Conservation (phyloP, 208 protist species). For the Blastocrithidia nonstop region DNA sequence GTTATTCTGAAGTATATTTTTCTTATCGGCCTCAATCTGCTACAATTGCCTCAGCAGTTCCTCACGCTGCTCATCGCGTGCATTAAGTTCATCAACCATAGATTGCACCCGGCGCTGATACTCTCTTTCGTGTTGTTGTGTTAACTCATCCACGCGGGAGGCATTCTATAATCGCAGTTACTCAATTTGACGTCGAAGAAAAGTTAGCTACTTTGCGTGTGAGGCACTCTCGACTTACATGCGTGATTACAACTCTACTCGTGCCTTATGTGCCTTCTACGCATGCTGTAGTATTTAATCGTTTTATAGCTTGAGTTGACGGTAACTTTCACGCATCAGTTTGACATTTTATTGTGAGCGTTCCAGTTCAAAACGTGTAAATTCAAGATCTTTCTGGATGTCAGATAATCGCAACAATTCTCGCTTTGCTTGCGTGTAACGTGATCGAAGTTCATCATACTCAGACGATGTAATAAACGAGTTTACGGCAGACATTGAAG, state of each 20-base stretch:
- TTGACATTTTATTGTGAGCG: slow-evolving; percentile 50
- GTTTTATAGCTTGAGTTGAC: slow-evolving; percentile 22
- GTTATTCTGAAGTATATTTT: slow-evolving; percentile 9
- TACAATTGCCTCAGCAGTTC: slow-evolving; percentile 14
- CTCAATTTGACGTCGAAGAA: slow-evolving; percentile 49
- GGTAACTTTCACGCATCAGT: slow-evolving; percentile 24
- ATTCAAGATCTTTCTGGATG: slow-evolving; percentile 64
- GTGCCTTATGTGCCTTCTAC: slow-evolving; percentile 30
- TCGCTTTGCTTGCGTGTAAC: slow-evolving; percentile 50
- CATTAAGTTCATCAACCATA: slow-evolving; percentile 40
- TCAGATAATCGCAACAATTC: slow-evolving; percentile 63
- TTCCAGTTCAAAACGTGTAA: slow-evolving; percentile 51
- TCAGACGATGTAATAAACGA: slow-evolving; percentile 57
- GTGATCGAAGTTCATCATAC: slow-evolving; percentile 62
- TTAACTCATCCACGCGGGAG: slow-evolving; percentile 30
- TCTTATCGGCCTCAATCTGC: slow-evolving; percentile 7
- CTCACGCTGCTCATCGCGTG: slow-evolving; percentile 12
- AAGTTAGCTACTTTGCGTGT: slow-evolving; percentile 28
- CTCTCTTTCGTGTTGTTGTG: slow-evolving; percentile 37
- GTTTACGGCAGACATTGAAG: slow-evolving; percentile 39
- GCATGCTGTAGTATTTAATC: slow-evolving; percentile 31
- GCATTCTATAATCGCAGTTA: slow-evolving; percentile 36
- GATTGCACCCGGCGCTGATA: slow-evolving; percentile 28
- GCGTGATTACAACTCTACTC: slow-evolving; percentile 18
- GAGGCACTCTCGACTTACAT: slow-evolving; percentile 12